A percentile compares a stretch with the other conserved stretches of the same genome.
These are phyloP conservation scores for Orbilia blumenaviensis DNA, from an alignment of 2,329 filamentous ascomycete species.

Conservation along the genomic window DNA sequence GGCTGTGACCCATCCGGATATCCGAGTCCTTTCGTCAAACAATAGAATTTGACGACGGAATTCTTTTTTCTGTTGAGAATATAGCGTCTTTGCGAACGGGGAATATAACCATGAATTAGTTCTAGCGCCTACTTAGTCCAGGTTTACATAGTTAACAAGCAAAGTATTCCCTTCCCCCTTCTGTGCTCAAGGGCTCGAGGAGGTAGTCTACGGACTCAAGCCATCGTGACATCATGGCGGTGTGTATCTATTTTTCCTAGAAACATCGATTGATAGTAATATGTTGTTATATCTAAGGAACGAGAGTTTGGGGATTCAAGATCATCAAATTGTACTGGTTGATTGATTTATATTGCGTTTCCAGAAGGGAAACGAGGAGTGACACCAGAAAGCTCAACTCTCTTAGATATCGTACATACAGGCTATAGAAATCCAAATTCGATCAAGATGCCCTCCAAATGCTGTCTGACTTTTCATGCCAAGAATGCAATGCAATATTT, in stretches of 20 bases:
- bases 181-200: too few relatives aligned
- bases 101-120: too few relatives aligned
- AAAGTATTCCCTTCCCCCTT: too few relatives aligned
- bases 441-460: constrained; percentile 34
- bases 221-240: not conserved
- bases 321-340: too few relatives aligned
- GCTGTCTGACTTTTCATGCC: constrained; percentile 44
- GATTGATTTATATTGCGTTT: constrained; percentile 14
- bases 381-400: constrained; percentile 51
- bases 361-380: constrained; percentile 4
- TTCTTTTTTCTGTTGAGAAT: too few relatives aligned
- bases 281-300: not conserved
- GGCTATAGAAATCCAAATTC: constrained; percentile 38
- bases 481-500: constrained; percentile 30
- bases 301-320: not conserved
- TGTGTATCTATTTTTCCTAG: too few relatives aligned
- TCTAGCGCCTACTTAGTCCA: too few relatives aligned
- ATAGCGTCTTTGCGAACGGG: too few relatives aligned
- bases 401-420: constrained; percentile 45
- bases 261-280: too few relatives aligned
- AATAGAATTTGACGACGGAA: too few relatives aligned
- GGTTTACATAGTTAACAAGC: too few relatives aligned
- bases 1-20: constrained; percentile 29
- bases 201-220: too few relatives aligned
- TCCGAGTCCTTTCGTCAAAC: not conserved